Evolutionary conservation across 306 rosid genomes (phyloP).

Genomic region (Lathyrus sativus): DNA sequence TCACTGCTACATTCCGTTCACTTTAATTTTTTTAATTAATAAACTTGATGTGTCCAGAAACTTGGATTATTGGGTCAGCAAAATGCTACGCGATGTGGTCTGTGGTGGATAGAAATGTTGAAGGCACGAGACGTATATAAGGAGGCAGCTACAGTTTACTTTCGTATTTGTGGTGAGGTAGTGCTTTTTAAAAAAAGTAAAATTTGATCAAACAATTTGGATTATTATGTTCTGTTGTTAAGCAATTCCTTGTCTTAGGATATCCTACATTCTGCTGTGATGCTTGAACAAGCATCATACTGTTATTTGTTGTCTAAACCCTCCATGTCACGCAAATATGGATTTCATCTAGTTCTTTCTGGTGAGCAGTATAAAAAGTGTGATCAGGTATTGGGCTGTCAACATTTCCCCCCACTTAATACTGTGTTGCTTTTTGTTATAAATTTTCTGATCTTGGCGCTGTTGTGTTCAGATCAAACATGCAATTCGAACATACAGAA

Average conservation of each 20-base stretch:
- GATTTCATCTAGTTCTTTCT: constrained; percentile 98
- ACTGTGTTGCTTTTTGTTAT: constrained; percentile 33
- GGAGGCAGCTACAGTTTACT: constrained; percentile 90
- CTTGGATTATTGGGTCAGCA: constrained; percentile 79
- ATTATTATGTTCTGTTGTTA: constrained; percentile 41
- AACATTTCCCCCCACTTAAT: constrained; percentile 4
- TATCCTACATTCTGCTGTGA: constrained; percentile 86
- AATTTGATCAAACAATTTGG: constrained; percentile 16
- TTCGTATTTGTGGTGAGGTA: constrained; percentile 96
- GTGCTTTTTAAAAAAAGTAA: constrained; percentile 24
- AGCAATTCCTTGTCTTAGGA: constrained; percentile 61
- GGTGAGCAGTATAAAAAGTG: constrained; percentile 95
- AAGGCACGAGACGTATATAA: constrained; percentile 77
- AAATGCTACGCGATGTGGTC: constrained; percentile 89
- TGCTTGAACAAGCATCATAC: constrained; percentile 99
- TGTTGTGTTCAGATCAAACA: constrained; percentile 71
- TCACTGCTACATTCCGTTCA: constrained; percentile 32
- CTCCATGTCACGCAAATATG: constrained; percentile 90
- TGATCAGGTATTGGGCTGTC: constrained; percentile 71
- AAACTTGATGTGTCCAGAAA: constrained; percentile 65
- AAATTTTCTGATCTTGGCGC: constrained; percentile 30
- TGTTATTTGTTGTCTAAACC: constrained; percentile 89
- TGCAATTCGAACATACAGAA: constrained; percentile 90
- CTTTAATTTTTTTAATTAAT: constrained; percentile 31
- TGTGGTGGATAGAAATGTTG: constrained; percentile 96